Conservation (phyloP, 805 yeast species). For the Metschnikowia kofuensis region DNA sequence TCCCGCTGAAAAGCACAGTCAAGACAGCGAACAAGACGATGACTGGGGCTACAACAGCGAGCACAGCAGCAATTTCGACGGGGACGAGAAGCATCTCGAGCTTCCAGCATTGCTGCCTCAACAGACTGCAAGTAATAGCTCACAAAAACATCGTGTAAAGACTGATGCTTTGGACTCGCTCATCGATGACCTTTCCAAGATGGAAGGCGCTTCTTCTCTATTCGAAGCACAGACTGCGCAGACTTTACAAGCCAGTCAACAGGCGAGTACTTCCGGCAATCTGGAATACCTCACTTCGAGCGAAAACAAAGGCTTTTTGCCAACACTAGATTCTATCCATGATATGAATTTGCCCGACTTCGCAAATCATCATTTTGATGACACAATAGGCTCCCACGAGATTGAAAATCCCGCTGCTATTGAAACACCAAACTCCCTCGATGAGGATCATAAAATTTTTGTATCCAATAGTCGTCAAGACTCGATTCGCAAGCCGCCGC, state of each 20-base stretch:
- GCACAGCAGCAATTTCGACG: constrained; percentile 18
- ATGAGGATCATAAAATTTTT: constrained; percentile 11
- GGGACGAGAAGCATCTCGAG: background rate
- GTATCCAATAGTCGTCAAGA: constrained; percentile 10
- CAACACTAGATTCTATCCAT: constrained; percentile 22
- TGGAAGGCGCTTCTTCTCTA: constrained; percentile 14
- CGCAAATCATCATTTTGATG: constrained; percentile 19
- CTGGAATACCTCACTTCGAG: constrained; percentile 5
- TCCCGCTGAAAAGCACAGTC: too few relatives aligned
- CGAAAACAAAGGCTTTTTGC: constrained; percentile 15
- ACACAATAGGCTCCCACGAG: background rate
- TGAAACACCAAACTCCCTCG: background rate
- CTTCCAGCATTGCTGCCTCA: background rate
- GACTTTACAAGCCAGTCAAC: background rate
- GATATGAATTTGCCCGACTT: constrained; percentile 30
- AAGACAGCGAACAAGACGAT: constrained; percentile 13
- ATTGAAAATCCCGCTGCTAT: background rate
- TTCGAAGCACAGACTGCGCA: background rate
- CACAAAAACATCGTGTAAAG: constrained; percentile 13
- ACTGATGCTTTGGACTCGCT: constrained; percentile 36
- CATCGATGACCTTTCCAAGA: constrained; percentile 33
- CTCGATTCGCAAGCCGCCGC: constrained; percentile 39
- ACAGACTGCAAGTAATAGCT: constrained; percentile 5
- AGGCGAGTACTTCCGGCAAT: background rate
- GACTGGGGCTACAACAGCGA: constrained; percentile 29